Evolutionary conservation across 208 protist species (phyloP), one percentile per base, ranked within the genome.

Genomic region (Leishmania amazonensis): DNA sequence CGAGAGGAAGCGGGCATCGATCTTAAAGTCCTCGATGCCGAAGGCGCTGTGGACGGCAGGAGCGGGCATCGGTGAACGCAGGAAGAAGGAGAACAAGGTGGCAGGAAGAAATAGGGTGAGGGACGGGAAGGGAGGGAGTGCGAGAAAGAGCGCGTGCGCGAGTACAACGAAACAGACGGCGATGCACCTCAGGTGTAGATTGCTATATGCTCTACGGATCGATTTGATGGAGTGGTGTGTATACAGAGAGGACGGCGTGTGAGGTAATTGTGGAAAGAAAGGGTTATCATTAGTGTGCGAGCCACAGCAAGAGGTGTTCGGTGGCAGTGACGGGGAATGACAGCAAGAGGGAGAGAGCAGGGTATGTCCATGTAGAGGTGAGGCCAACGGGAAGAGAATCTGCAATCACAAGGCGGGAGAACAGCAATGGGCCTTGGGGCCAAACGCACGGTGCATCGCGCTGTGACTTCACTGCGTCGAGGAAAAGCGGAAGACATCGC

Each of bases 1-100:
- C 24, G 83, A 83, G 40, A 91, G 65, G 17, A 89, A 80, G 68
- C 73, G 76, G n/a, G 64, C 67, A 64, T 86, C 79, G 57, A 91
- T 68, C 79, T 88, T 79, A 49, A 86, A 79, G 73, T 89, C 86
- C 28, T 58, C 38, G 24, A 24, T 57, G 31, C 88, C 88, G 47
- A 91, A 91, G 40, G 86, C 75, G 67, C 73, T 87, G 76, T 81
- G 76, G 17, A 17, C 65, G 24, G 72, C 40, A 62, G 60, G 40
- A 76, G 77, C 62, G 62, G 84, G 40, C 80, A 85, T 83, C 62
- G 47, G 21, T 47, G 13, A 47, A 9, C 19, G 42, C 0, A n/a
- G 67, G 31, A 38, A 54, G 21, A 38, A 31, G 15, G 38, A 42
- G 51, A 54, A 15, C 17, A 54, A 49, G 45, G 47, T 21, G 19